phyloP scores from a whole-genome alignment of 1,139 yeast genomes.

The Candida sojae region DNA sequence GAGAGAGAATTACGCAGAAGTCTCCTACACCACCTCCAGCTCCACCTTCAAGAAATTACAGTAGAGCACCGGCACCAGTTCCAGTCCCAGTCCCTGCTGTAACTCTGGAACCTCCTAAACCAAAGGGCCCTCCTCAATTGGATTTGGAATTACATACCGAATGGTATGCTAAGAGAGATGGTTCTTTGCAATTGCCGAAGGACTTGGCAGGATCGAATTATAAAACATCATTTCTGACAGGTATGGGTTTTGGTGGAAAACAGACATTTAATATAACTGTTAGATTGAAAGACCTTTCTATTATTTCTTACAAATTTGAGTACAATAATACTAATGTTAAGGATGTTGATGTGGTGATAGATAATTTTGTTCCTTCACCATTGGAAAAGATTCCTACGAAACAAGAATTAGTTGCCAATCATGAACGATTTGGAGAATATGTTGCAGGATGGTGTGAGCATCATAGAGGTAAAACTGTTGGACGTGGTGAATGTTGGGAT shows the following conservation, averaged over 20 bases:
- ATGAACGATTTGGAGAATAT: slow-evolving; percentile 49
- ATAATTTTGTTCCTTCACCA: slow-evolving; percentile 54
- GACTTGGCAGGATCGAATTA: slow-evolving; percentile 38
- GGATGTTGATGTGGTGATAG: slow-evolving; percentile 28
- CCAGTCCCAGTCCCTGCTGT: slow-evolving; percentile 23
- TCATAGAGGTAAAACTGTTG: slow-evolving; percentile 55
- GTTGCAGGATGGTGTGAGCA: slow-evolving; percentile 68
- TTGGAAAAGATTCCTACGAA: slow-evolving; percentile 34
- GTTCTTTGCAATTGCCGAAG: slow-evolving; percentile 32
- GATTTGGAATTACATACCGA: slow-evolving; percentile 45
- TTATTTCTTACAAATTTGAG: slow-evolving; percentile 42
- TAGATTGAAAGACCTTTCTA: slow-evolving; percentile 54
- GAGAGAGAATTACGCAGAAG: slow-evolving; percentile 2
- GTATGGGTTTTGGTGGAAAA: slow-evolving; percentile 11
- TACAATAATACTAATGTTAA: slow-evolving; percentile 41
- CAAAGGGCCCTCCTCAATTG: slow-evolving; percentile 31
- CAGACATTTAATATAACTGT: slow-evolving; percentile 29
- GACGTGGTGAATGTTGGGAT: slow-evolving; percentile 81
- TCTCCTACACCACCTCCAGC: slow-evolving; percentile 15
- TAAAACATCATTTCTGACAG: slow-evolving; percentile 29
- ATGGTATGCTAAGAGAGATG: slow-evolving; percentile 42
- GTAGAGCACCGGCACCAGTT: slow-evolving; percentile 35
- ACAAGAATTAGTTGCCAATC: slow-evolving; percentile 40
- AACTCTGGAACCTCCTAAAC: slow-evolving; percentile 1
- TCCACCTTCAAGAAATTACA: slow-evolving; percentile 14